These are phyloP conservation scores for Dicorynia guianensis DNA, from an alignment of 306 rosid genomes.

Conservation along the genomic window DNA sequence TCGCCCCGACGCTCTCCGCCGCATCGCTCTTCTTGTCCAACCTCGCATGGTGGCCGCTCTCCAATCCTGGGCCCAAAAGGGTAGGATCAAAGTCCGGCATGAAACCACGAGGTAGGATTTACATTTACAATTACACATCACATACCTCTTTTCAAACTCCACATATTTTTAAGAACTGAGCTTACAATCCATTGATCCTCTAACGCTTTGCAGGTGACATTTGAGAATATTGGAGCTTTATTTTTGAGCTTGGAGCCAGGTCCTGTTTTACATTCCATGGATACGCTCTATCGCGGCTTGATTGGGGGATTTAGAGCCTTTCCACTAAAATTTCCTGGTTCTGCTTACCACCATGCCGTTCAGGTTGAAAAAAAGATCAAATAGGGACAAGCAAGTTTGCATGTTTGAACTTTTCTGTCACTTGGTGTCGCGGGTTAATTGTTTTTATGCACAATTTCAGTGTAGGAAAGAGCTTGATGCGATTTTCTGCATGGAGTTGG, in stretches of 20 bases:
- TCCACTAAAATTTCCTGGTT: constrained; percentile 43
- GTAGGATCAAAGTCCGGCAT: constrained; percentile 23
- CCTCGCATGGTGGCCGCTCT: constrained; percentile 25
- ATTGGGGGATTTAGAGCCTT: constrained; percentile 39
- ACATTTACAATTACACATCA: no score
- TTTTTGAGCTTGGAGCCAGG: no score
- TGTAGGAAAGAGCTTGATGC: constrained; percentile 41
- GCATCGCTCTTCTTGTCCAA: constrained; percentile 35
- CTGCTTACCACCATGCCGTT: constrained; percentile 23
- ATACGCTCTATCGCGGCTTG: no score
- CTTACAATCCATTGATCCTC: no score
- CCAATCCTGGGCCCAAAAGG: constrained; percentile 37
- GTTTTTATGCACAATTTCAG: background rate
- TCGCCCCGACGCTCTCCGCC: constrained; percentile 30
- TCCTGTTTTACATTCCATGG: no score
- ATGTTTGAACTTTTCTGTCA: background rate
- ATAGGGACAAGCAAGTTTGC: background rate
- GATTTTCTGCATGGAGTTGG: constrained; percentile 40
- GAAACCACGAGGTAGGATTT: constrained; percentile 43
- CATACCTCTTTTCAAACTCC: no score
- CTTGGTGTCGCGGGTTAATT: no score
- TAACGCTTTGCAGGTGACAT: no score
- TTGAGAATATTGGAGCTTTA: no score
- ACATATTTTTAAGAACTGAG: no score
- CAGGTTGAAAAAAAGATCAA: no score